These are phyloP conservation scores for Xylaria sp. DNA, from an alignment of 2,329 filamentous ascomycete species.

Conservation along the genomic window DNA sequence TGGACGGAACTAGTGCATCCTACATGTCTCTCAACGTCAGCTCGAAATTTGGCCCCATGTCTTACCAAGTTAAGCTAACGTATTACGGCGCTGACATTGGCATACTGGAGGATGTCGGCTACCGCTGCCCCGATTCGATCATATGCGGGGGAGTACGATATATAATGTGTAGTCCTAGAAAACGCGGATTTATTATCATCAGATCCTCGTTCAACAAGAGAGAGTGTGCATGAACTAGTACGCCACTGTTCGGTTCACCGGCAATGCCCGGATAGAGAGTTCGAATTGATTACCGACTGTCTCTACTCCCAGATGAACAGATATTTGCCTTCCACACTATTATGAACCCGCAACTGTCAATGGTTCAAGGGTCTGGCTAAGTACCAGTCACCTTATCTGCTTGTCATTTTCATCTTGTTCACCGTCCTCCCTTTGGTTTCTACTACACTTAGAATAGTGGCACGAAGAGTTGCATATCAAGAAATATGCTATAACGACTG, in stretches of 20 bases:
- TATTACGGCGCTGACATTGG: no score
- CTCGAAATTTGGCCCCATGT: no score
- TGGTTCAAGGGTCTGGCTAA: conserved; percentile 5
- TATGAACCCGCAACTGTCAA: background rate
- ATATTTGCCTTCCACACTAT: background rate
- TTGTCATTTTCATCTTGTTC: conserved; percentile 15
- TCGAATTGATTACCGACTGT: background rate
- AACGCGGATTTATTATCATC: background rate
- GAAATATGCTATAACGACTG: background rate
- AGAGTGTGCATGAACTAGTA: background rate
- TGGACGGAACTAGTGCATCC: background rate
- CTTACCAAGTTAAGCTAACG: no score
- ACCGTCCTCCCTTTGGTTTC: conserved; percentile 14
- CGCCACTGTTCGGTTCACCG: background rate
- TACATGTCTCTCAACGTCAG: no score
- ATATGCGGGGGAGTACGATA: background rate
- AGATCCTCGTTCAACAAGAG: background rate
- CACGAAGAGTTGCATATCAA: conserved; percentile 15
- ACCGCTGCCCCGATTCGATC: background rate
- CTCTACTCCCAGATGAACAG: background rate
- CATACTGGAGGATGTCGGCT: background rate
- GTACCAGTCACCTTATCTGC: conserved; percentile 6
- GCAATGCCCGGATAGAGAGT: background rate
- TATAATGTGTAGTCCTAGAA: background rate
- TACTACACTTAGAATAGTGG: conserved; percentile 12